A percentile compares a stretch with the other conserved stretches of the same genome.
Conservation (phyloP, 306 rosid genomes). For the Pterocarpus santalinus region DNA sequence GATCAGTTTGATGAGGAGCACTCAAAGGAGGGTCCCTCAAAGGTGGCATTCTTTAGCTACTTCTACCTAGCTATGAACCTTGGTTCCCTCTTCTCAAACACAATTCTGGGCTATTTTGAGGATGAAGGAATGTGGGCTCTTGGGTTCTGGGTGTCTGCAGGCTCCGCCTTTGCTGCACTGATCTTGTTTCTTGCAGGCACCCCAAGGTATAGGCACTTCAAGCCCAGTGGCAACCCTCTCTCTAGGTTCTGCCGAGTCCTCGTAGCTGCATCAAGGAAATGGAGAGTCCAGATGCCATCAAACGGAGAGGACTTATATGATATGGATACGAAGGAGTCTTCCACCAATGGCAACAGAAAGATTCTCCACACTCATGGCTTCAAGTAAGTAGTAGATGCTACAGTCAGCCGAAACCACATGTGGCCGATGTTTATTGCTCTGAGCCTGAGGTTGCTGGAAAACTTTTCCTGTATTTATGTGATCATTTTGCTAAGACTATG, state of each 20-base stretch:
- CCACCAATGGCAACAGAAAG: constrained; percentile 63
- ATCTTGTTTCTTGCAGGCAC: constrained; percentile 88
- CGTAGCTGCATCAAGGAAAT: constrained; percentile 79
- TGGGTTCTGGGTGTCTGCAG: constrained; percentile 93
- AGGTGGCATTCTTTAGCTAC: constrained; percentile 97
- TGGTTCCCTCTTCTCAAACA: constrained; percentile 95
- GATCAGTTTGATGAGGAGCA: constrained; percentile 95
- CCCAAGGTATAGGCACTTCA: constrained; percentile 88
- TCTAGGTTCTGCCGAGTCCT: constrained; percentile 88
- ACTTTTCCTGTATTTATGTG: background rate
- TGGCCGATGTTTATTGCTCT: background rate
- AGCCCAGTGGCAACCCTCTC: constrained; percentile 91
- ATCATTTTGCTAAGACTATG: background rate
- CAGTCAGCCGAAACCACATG: constrained; percentile 24
- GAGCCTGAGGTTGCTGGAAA: constrained; percentile 12
- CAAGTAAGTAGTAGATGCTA: constrained; percentile 68
- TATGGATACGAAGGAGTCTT: constrained; percentile 56
- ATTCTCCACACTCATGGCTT: constrained; percentile 93
- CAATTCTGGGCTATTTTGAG: constrained; percentile 85
- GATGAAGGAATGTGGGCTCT: constrained; percentile 93
- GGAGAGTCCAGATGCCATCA: constrained; percentile 63
- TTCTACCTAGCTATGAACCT: constrained; percentile 95
- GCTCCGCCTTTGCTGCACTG: constrained; percentile 82
- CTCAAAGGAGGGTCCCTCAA: constrained; percentile 70
- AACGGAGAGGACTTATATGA: constrained; percentile 64